Evolutionary conservation across 805 yeast genomes (phyloP), one percentile per base, ranked within the genome.

Genomic region (Candida suzukii): DNA sequence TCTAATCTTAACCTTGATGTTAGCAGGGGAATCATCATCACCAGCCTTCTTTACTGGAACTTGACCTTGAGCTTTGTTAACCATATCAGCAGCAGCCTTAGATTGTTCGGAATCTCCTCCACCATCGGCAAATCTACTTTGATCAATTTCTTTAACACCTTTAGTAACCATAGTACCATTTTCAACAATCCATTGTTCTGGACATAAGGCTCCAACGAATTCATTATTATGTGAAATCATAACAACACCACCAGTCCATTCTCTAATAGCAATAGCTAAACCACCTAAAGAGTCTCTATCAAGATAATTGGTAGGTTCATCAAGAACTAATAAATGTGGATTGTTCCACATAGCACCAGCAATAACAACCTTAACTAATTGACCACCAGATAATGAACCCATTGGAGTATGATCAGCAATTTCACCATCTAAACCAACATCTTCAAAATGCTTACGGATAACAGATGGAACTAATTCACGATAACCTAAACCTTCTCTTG

Each of bases 301-400:
- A 68, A 91, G 73, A 73, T 93, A 91, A 70, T 91, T 91, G 57
- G 98, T 91, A 62, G 99, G 99, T 76, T 91, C 99, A 67, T 91
- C 99, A 46, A 91, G 74, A 34, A 91, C 99, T 49, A 91, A 76
- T 64, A 91, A 76, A 65, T 91, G 99, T 17, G 99, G 99, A 61
- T 91, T 93, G 68, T 93, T 91, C 99, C 99, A 91, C 93, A 91
- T 91, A 49, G 98, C 97, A 67, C 98, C 99, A 13, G 98, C 98
- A 70, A 91, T 91, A 46, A 91, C 99, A 48, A 91, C 98, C 67
- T 91, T 91, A 46, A 91, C 99, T 61, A 91, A 76, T 70, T 91
- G 99, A 56, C 99, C 99, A 62, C 99, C 99, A 21, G 97, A 88
- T 49, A 91, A 73, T 7, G 96, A 87, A 20, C 98, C 97, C 76